These are phyloP conservation scores for Raddia distichophylla DNA, from an alignment of 176 grass and related monocot genomes.

Conservation along the genomic window DNA sequence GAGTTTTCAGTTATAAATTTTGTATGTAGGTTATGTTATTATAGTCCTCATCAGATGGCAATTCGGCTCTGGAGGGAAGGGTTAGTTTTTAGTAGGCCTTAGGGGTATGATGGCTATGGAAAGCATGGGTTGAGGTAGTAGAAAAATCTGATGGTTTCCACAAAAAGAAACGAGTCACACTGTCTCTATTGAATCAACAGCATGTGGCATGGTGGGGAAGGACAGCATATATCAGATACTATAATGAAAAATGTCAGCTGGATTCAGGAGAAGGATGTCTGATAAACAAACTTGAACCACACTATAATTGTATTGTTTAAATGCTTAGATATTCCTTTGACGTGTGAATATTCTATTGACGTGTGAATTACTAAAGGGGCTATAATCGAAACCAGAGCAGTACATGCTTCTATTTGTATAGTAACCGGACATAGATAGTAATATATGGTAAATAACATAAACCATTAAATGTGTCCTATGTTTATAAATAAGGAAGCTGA, in stretches of 20 bases:
- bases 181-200: background rate
- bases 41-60: background rate
- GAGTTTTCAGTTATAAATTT: background rate
- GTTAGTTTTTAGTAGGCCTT: background rate
- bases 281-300: background rate
- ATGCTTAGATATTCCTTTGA: background rate
- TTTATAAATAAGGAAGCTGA: constrained; percentile 34
- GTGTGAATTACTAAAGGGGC: background rate
- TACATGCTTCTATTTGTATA: background rate
- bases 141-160: background rate
- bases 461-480: background rate
- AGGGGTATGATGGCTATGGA: background rate
- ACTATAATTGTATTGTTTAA: background rate
- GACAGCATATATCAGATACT: background rate
- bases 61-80: background rate
- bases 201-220: background rate
- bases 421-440: background rate
- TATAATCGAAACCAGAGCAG: background rate
- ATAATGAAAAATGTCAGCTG: background rate
- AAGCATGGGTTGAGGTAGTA: background rate
- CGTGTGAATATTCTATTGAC: background rate
- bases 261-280: background rate
- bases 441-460: background rate
- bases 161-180: background rate
- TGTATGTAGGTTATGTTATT: constrained; percentile 1